These are phyloP conservation scores for Phytophthora melonis DNA, from an alignment of 352 stramenopile species.

Conservation along the genomic window DNA sequence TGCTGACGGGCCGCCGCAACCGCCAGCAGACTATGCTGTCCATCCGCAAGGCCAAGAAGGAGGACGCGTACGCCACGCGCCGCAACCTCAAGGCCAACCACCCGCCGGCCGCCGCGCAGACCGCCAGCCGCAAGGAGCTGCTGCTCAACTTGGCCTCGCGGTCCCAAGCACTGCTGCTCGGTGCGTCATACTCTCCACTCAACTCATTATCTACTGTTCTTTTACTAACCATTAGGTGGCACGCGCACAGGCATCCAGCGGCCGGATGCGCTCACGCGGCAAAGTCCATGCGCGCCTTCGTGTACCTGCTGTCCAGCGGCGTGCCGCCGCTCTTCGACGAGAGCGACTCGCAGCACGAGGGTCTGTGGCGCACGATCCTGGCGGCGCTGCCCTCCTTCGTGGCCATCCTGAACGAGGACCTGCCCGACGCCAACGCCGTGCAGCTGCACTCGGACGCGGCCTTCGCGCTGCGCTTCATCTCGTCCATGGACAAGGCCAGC, in stretches of 20 bases:
- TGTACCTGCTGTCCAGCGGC: conserved; percentile 87
- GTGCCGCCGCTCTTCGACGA: conserved; percentile 88
- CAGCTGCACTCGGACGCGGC: conserved; percentile 88
- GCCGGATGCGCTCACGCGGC: conserved; percentile 69
- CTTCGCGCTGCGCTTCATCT: conserved; percentile 89
- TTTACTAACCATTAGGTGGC: conserved; percentile 1
- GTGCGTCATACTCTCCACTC: conserved; percentile 24
- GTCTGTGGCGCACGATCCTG: conserved; percentile 84
- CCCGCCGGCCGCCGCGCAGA: conserved; percentile 48
- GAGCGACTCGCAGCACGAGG: conserved; percentile 82
- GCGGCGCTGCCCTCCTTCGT: conserved; percentile 86
- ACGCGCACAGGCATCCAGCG: conserved; percentile 73
- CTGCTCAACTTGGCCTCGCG: conserved; percentile 84
- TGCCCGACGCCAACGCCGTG: conserved; percentile 67
- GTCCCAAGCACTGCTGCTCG: conserved; percentile 81
- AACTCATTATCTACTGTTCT: not conserved
- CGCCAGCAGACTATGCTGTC: conserved; percentile 88
- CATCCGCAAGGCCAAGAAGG: conserved; percentile 91
- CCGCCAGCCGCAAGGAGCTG: conserved; percentile 69
- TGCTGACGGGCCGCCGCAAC: conserved; percentile 85
- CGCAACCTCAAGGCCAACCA: conserved; percentile 88
- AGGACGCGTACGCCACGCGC: conserved; percentile 88
- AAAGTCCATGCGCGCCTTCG: conserved; percentile 89
- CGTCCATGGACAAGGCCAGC: conserved; percentile 88
- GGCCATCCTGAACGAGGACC: conserved; percentile 75